Base-by-base conservation (phyloP, 1,284 basidiomycete genomes). In the Pascua sp. region DNA sequence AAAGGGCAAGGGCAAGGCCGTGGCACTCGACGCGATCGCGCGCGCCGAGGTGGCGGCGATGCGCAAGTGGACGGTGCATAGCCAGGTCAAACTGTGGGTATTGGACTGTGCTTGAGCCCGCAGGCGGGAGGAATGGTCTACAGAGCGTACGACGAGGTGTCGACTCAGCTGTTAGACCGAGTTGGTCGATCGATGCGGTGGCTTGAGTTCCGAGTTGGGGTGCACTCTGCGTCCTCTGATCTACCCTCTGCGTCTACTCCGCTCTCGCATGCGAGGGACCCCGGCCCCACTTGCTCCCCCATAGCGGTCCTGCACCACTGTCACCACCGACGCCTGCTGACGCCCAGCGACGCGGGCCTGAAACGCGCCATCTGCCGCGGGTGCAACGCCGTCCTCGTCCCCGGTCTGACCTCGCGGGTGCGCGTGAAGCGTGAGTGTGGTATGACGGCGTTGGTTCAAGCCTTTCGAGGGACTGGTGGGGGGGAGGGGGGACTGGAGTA, bases 21-120 rank as follows among this genome's bases (percentile, higher is more conserved):
- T 17, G 47, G 55, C 24, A 2, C 8, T 60, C 43, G 63, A 44
- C 41, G 40, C 49, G 11, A 55, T 73, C 1, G 69, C 69, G 11
- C 65, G 65, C 48, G 51, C 57, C 12, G 57, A 56, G n/a, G 67
- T 73, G 60, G 64, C 56, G 18, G 56, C 64, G 0, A 62, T 64
- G 47, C 67, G 61, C 51, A 60, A 55, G 47, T 71, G 74, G 69
- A 65, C 62, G 1, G 68, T 66, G 5, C 74, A 76, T 57, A 73
- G 67, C 53, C 70, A 71, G 55, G 56, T 76, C 43, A 73, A 73
- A 47, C 53, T 71, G 73, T 74, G 42, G 55, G 72, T 60, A 4
- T 16, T 12, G n/a, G n/a, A n/a, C n/a, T n/a, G n/a, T n/a, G n/a
- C n/a, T n/a, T n/a, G n/a, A n/a, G n/a, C n/a, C n/a, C n/a, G n/a